Evolutionary conservation across 2,329 filamentous ascomycete genomes (phyloP).

Genomic region (Niveomyces coronatus): DNA sequence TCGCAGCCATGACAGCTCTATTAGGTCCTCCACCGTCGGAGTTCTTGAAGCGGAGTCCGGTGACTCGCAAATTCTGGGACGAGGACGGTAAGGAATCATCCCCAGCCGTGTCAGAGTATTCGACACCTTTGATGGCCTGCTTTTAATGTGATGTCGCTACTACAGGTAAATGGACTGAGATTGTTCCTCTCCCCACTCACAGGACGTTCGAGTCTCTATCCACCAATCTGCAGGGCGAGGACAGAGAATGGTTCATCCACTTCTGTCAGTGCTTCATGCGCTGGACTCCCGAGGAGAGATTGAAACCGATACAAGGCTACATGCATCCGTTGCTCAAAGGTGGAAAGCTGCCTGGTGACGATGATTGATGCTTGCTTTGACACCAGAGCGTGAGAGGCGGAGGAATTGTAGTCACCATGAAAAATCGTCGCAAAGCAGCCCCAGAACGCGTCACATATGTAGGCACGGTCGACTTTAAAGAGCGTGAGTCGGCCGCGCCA

Average conservation of each 20-base stretch:
- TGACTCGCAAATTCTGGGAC: constrained; percentile 18
- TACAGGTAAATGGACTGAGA: constrained; percentile 18
- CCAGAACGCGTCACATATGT: too few species aligned
- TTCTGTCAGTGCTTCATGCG: constrained; percentile 15
- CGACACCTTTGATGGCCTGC: not conserved
- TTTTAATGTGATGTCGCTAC: constrained; percentile 3
- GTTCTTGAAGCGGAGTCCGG: constrained; percentile 15
- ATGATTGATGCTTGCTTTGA: not conserved
- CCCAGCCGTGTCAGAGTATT: too few species aligned
- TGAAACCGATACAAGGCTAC: constrained; percentile 12
- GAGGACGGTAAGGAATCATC: constrained; percentile 14
- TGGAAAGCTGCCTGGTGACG: constrained; percentile 4
- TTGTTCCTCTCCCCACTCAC: constrained; percentile 15
- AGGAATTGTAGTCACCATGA: too few species aligned
- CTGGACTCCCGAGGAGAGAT: constrained; percentile 19
- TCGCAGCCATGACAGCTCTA: constrained; percentile 19
- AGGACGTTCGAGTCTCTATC: constrained; percentile 12
- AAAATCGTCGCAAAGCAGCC: too few species aligned
- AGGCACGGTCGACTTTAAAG: too few species aligned
- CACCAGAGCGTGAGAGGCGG: too few species aligned
- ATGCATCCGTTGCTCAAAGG: constrained; percentile 14
- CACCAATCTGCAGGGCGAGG: constrained; percentile 8
- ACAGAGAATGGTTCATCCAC: constrained; percentile 14
- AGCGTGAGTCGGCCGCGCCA: too few species aligned
- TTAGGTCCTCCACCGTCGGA: constrained; percentile 18